These are phyloP conservation scores for Backusella parvicylindrica DNA, from an alignment of 192 early-diverging fungal genomes.

Conservation along the genomic window DNA sequence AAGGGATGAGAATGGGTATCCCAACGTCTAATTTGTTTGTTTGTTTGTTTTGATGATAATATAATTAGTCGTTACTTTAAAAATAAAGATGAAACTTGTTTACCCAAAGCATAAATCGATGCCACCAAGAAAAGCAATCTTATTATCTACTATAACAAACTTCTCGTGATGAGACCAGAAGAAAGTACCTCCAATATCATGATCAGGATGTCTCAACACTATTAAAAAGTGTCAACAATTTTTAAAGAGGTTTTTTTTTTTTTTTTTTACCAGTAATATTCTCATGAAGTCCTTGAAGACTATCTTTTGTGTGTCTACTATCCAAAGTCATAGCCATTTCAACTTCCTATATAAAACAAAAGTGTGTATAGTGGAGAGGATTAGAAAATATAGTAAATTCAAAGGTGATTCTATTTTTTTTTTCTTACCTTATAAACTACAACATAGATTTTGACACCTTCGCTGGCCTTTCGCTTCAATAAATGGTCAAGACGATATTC, in stretches of 20 bases:
- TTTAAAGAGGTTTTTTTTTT: background rate
- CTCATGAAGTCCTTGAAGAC: conserved; percentile 64
- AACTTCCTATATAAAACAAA: conserved; percentile 51
- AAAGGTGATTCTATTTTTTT: background rate
- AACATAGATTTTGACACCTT: conserved; percentile 86
- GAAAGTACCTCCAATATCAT: conserved; percentile 70
- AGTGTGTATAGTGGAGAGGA: background rate
- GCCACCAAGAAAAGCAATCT: conserved; percentile 83
- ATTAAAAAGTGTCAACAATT: background rate
- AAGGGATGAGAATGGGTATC: conserved; percentile 79
- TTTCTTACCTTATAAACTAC: conserved; percentile 70
- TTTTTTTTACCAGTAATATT: conserved; percentile 64
- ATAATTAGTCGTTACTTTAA: background rate
- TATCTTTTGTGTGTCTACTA: conserved; percentile 72
- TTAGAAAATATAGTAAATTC: background rate
- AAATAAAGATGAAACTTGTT: background rate
- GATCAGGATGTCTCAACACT: conserved; percentile 87
- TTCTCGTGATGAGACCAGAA: conserved; percentile 92
- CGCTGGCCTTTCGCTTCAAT: conserved; percentile 76
- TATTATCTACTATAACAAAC: conserved; percentile 73
- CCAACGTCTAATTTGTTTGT: conserved; percentile 29
- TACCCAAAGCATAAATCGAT: conserved; percentile 83
- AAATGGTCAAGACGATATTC: conserved; percentile 78
- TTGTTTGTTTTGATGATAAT: background rate
- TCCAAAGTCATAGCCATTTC: conserved; percentile 70